phyloP scores from a whole-genome alignment of 495 filamentous ascomycete species.

The Aspergillus heteromorphus region DNA sequence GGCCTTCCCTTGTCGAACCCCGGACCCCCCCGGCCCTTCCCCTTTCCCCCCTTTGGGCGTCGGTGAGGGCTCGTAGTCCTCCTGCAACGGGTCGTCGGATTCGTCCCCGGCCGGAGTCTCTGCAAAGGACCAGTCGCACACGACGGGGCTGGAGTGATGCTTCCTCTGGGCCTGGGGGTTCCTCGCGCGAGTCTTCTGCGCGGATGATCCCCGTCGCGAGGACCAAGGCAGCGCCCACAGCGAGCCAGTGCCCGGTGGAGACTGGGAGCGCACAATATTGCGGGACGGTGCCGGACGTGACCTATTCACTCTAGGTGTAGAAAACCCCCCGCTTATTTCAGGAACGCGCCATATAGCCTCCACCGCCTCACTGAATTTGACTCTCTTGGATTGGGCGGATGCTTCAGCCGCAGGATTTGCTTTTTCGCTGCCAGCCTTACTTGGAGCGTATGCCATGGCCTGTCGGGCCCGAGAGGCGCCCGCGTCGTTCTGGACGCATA shows the following conservation, averaged over 20 bases:
- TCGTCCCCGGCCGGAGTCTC: constrained; percentile 32
- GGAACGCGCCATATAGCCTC: constrained; percentile 38
- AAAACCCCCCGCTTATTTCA: constrained; percentile 30
- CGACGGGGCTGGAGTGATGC: constrained; percentile 31
- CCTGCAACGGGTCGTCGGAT: constrained; percentile 45
- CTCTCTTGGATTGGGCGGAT: constrained; percentile 10
- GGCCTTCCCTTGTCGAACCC: no score
- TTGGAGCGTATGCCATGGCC: background rate
- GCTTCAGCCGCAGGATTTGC: constrained; percentile 14
- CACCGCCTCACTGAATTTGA: constrained; percentile 10
- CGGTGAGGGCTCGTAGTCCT: constrained; percentile 30
- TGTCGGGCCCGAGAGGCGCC: background rate
- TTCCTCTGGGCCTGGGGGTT: constrained; percentile 24
- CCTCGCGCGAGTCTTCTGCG: constrained; percentile 21
- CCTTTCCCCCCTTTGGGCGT: constrained; percentile 19
- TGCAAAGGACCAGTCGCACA: constrained; percentile 43
- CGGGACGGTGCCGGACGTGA: constrained; percentile 13
- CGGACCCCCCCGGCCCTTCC: constrained; percentile 20
- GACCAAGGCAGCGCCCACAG: constrained; percentile 33
- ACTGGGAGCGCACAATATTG: constrained; percentile 19
- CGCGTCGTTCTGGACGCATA: constrained; percentile 12
- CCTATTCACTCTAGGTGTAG: constrained; percentile 29
- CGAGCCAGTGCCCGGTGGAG: constrained; percentile 35
- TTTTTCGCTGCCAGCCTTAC: constrained; percentile 14
- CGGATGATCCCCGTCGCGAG: constrained; percentile 19